These are phyloP conservation scores for Verticillium isaacii DNA, from an alignment of 2,329 filamentous ascomycete genomes.

Conservation along the genomic window DNA sequence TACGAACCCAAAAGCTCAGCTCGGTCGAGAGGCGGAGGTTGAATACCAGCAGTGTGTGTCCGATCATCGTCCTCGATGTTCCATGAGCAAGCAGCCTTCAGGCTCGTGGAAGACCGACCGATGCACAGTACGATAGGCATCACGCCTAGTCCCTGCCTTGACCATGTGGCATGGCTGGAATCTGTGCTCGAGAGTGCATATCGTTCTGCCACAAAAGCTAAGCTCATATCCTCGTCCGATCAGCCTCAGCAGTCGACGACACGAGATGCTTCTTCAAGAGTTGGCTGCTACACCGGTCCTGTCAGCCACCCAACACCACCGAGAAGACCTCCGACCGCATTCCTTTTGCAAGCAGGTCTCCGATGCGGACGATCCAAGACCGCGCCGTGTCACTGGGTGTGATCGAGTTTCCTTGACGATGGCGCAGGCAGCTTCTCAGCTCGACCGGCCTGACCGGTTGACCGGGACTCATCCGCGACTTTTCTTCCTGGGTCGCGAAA, in stretches of 20 bases:
- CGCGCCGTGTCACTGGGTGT: neutral
- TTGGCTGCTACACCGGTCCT: neutral
- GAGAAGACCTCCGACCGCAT: neutral
- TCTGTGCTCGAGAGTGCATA: conserved; percentile 2
- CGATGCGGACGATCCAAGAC: neutral
- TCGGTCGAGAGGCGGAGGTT: neutral
- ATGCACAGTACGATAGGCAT: neutral
- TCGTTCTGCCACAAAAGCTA: neutral
- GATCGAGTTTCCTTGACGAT: neutral
- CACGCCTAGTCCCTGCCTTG: conserved; percentile 6
- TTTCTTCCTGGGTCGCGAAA: conserved; percentile 6
- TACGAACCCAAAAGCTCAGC: neutral
- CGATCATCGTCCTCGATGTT: neutral
- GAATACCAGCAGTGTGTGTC: too few relatives aligned
- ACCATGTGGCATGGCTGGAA: conserved; percentile 11
- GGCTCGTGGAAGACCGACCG: neutral
- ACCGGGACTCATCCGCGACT: neutral
- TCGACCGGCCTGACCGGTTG: neutral
- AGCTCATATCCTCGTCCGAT: neutral
- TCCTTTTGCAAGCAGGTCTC: neutral
- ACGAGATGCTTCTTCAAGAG: neutral
- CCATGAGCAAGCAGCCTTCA: neutral
- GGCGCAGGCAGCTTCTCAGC: neutral
- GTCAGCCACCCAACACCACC: neutral
- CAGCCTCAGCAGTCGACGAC: neutral